phyloP scores from a whole-genome alignment of 2,329 filamentous ascomycete species.

The Ophiostoma australiae region DNA sequence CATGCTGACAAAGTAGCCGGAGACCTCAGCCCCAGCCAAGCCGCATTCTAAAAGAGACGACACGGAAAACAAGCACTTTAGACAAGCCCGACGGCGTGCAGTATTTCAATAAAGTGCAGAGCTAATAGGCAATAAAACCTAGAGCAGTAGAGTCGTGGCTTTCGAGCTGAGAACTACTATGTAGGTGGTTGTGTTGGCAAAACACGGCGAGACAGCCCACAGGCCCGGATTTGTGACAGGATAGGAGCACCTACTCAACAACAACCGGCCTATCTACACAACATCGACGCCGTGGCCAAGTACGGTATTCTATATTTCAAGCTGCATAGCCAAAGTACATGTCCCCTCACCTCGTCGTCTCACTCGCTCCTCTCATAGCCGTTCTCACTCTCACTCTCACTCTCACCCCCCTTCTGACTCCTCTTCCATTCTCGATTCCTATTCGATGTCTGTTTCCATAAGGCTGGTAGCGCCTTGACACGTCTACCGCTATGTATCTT shows the following conservation, averaged over 20 bases:
- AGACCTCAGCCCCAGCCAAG: neutral
- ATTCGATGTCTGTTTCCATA: neutral
- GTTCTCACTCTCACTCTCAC: neutral
- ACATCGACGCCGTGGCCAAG: neutral
- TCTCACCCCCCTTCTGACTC: neutral
- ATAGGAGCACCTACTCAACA: neutral
- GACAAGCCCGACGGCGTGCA: neutral
- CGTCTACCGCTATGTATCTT: neutral
- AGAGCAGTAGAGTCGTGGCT: too few species aligned
- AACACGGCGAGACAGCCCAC: neutral
- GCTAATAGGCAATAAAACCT: too few species aligned
- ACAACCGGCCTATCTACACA: neutral
- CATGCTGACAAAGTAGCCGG: neutral
- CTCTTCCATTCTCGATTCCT: neutral
- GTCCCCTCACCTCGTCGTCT: neutral
- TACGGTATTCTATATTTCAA: neutral
- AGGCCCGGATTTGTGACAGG: neutral
- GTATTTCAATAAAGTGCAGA: neutral
- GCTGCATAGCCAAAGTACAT: neutral
- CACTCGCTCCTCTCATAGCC: neutral
- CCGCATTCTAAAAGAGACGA: neutral
- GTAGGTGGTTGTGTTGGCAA: neutral
- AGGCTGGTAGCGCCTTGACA: slow-evolving; percentile 4
- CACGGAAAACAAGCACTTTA: neutral
- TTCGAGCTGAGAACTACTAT: too few species aligned